Conservation (phyloP, 2,329 filamentous ascomycete species). For the Pyricularia sp. region DNA sequence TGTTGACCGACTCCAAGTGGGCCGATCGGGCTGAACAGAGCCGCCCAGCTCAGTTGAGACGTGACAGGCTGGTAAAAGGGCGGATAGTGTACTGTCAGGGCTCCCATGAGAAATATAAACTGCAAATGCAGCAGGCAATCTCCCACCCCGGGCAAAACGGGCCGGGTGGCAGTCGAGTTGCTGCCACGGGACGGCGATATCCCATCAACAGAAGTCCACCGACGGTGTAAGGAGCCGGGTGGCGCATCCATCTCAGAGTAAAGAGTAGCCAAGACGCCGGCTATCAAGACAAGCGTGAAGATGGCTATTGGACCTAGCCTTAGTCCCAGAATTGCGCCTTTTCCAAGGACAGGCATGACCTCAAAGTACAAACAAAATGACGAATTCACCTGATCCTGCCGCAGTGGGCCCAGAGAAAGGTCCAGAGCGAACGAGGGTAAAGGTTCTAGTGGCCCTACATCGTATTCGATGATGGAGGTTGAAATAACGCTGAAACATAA, state of each 20-base stretch:
- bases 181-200: not conserved
- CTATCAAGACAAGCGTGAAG: not conserved
- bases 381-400: not conserved
- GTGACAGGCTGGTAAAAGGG: constrained; percentile 65
- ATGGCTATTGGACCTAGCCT: not conserved
- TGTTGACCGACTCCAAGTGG: constrained; percentile 13
- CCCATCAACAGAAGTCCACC: not conserved
- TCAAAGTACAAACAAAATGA: not conserved
- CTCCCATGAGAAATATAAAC: constrained; percentile 62
- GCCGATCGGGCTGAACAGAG: constrained; percentile 46
- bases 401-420: not conserved
- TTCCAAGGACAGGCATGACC: not conserved
- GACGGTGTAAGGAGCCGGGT: not conserved
- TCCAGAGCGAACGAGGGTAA: not conserved
- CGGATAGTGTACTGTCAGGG: constrained; percentile 61
- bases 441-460: not conserved
- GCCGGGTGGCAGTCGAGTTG: not conserved
- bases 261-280: not conserved
- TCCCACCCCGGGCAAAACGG: constrained; percentile 28
- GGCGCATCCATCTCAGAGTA: not conserved
- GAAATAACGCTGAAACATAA: not conserved
- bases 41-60: constrained; percentile 58
- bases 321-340: not conserved
- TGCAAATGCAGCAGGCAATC: constrained; percentile 71
- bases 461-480: not conserved